Evolutionary conservation across 495 filamentous ascomycete species (phyloP), one percentile per base, ranked within the genome.

Genomic region (Neurospora africana): DNA sequence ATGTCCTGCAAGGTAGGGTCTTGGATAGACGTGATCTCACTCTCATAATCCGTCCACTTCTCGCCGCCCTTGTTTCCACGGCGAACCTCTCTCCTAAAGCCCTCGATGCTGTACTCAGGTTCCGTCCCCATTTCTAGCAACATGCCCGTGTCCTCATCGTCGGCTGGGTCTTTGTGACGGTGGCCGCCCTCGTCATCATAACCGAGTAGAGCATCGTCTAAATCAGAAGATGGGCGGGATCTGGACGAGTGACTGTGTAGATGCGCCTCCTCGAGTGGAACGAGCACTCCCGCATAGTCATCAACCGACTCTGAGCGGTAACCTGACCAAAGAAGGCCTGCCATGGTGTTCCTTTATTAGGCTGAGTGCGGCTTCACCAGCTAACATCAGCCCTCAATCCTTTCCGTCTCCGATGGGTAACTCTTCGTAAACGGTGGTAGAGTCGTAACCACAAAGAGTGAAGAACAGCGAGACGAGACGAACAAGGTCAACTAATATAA

Each of bases 21-120:
- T 3, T 35, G 36, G 13, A n/a, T 17, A 30, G 65, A 39, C 69
- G 39, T 8, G 23, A 41, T 79, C 82, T 82, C 74, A 87, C 85
- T 79, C 79, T 87, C 84, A 75, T 86, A 87, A 65, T 79, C 78
- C 23, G 81, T 82, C 82, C 83, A 84, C 68, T 78, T 79, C 36
- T 77, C 78, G 44, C 79, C 82, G 53, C 53, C 27, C 61, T 77
- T 75, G 37, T 81, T 75, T 61, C 84, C 84, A 65, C 77, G 76
- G 30, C 81, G 78, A 19, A 84, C 82, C 69, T 86, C 84, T 37
- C 74, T 79, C 68, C 84, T 77, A 43, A 87, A 72, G 1, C 85
- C 85, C 69, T 86, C 84, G 73, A 86, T 81, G 58, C 84, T 86
- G 71, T 87, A 86, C 71, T 86, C 84, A 68, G 79, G 77, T 35